A percentile compares a stretch with the other conserved stretches of the same genome.
Evolutionary conservation across 2,329 filamentous ascomycete genomes (phyloP).

Genomic region (Xylariaceae sp.): DNA sequence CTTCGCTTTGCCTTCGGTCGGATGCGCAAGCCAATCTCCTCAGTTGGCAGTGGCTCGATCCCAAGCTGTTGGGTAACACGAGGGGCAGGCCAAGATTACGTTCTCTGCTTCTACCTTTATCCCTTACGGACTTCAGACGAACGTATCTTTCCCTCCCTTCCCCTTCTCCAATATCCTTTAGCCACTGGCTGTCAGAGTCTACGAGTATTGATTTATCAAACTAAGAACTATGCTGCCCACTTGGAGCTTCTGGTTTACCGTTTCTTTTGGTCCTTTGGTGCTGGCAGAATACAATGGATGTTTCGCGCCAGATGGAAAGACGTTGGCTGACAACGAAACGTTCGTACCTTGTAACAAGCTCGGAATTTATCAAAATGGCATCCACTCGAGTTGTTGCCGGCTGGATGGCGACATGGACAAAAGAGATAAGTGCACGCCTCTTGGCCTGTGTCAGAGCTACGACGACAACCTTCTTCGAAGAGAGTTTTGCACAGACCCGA

Average conservation of each 20-base stretch:
- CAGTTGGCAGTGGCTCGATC: too few species aligned
- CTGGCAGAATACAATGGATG: conserved; percentile 19
- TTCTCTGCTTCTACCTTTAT: too few species aligned
- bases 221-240: conserved; percentile 4
- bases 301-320: conserved; percentile 31
- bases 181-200: too few species aligned
- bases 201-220: background rate
- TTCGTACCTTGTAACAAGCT: conserved; percentile 35
- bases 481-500: conserved; percentile 32
- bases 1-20: too few species aligned
- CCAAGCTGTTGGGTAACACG: too few species aligned
- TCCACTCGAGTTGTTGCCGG: conserved; percentile 32
- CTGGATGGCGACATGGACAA: conserved; percentile 23
- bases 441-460: conserved; percentile 28
- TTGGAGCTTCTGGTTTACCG: background rate
- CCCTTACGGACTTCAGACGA: too few species aligned
- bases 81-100: too few species aligned
- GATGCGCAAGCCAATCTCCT: too few species aligned
- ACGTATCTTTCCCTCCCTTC: too few species aligned
- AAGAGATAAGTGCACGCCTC: conserved; percentile 29
- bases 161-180: too few species aligned
- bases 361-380: conserved; percentile 28
- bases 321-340: conserved; percentile 25
- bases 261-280: conserved; percentile 1
- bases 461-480: conserved; percentile 21